Conservation (phyloP, 805 yeast genomes). For the Lipomyces oligophaga region DNA sequence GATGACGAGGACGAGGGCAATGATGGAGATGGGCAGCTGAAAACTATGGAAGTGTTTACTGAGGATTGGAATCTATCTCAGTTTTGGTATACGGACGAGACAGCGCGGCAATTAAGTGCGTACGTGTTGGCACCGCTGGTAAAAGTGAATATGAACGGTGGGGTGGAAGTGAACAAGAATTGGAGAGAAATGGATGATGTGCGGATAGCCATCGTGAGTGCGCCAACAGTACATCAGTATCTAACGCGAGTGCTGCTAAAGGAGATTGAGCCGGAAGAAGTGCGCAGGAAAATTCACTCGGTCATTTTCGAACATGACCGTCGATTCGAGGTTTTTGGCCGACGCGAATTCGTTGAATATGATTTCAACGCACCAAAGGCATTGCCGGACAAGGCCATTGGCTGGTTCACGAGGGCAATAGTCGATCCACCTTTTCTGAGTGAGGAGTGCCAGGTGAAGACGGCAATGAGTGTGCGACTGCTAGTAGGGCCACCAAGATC, state of each 20-base stretch:
- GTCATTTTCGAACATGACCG: conserved; percentile 68
- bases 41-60: conserved; percentile 62
- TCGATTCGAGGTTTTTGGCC: conserved; percentile 68
- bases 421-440: conserved; percentile 89
- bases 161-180: neutral
- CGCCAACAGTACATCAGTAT: conserved; percentile 73
- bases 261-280: conserved; percentile 5
- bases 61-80: conserved; percentile 96
- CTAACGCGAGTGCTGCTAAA: conserved; percentile 19
- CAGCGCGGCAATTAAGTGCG: conserved; percentile 52
- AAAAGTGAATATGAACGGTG: conserved; percentile 3
- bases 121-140: conserved; percentile 17
- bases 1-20: conserved; percentile 89
- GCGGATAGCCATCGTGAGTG: conserved; percentile 69
- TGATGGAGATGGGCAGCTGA: conserved; percentile 59
- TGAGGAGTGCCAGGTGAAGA: conserved; percentile 72
- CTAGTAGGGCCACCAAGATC: conserved; percentile 44
- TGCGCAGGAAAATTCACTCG: conserved; percentile 13
- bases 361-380: conserved; percentile 70
- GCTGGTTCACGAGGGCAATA: conserved; percentile 65
- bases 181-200: conserved; percentile 9
- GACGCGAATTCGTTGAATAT: conserved; percentile 61
- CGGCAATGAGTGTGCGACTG: conserved; percentile 59
- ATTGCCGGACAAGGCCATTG: conserved; percentile 53
- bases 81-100: conserved; percentile 75